Evolutionary conservation across 2,329 filamentous ascomycete genomes (phyloP), one percentile per base, ranked within the genome.

Genomic region (Hypoxylon rubiginosum): DNA sequence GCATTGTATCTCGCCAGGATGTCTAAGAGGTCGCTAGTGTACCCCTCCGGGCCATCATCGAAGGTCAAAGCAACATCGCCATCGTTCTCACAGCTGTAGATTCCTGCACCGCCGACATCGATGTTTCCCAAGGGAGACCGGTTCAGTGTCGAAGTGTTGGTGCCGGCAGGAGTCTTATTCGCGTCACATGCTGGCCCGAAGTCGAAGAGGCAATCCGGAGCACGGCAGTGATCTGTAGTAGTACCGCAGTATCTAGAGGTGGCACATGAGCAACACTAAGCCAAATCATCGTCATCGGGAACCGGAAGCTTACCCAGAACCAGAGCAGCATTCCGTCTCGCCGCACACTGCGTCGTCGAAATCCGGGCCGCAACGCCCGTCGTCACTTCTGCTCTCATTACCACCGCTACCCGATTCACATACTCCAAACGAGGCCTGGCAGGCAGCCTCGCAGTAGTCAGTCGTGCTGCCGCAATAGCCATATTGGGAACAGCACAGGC

Each of bases 1-100:
- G 87, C 88, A 28, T 84, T 80, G 73, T 90, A 89, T 26, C 79
- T 81, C 71, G 76, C 82, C 49, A 92, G 82, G 58, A 90, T 81
- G 71, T 91, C 86, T 11, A 91, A 81, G 11, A 92, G 82, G 65
- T 89, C 84, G 43, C 79, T 78, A 1, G 89, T 91, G 76, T 88
- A 90, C 19, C 82, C 77, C 68, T 86, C 86, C 21, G 89, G 90
- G 1, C 90, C 90, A 74, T 91, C 90, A 70, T 91, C 90, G 70
- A 86, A 91, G 0, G 89, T 91, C 59, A 92, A 76, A 17, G 90
- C 90, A 71, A 92, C 83, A 10, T 86, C 86, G 56, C 88, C 87
- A 2, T 83, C 80, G n/a, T 81, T 80, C n/a, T 78, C 78, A 68
- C 86, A 89, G 66, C 82, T 79, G 70, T 87, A 87, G 65, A 91